These are phyloP conservation scores for Sphagnum fallax DNA, from an alignment of 228 moss, liverwort and hornwort genomes.

Conservation along the genomic window DNA sequence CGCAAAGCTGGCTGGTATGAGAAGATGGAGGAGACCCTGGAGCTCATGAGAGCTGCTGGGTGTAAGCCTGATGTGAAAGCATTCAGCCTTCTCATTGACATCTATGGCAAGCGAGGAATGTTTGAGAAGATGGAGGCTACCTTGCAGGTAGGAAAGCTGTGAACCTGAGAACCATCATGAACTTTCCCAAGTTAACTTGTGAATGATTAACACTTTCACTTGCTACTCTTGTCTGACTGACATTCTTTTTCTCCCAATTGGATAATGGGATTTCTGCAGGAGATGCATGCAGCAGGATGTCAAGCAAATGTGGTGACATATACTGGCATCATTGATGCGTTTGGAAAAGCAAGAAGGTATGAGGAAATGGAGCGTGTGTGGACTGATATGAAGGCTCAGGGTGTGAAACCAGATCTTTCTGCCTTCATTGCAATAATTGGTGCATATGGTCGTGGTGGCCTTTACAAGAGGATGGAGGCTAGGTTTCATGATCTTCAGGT, in stretches of 20 bases:
- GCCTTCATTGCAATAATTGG: slow-evolving; percentile 62
- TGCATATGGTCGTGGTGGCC: slow-evolving; percentile 65
- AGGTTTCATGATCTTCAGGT: slow-evolving; percentile 60
- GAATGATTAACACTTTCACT: too few species aligned
- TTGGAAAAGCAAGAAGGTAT: slow-evolving; percentile 60
- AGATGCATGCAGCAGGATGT: slow-evolving; percentile 67
- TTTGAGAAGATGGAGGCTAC: slow-evolving; percentile 77
- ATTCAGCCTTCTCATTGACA: slow-evolving; percentile 66
- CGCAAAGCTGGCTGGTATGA: slow-evolving; percentile 49
- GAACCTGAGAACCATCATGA: neutral
- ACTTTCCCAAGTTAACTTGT: too few species aligned
- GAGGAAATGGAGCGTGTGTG: slow-evolving; percentile 62
- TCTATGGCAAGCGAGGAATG: slow-evolving; percentile 67
- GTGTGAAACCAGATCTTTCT: slow-evolving; percentile 55
- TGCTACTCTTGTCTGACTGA: too few species aligned
- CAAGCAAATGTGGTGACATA: slow-evolving; percentile 68
- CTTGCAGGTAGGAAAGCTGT: slow-evolving; percentile 28
- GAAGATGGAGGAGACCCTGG: slow-evolving; percentile 58
- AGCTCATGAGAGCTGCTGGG: slow-evolving; percentile 45
- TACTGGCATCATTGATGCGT: slow-evolving; percentile 67
- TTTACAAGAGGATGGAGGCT: slow-evolving; percentile 67
- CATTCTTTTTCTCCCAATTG: too few species aligned
- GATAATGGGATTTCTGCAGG: slow-evolving; percentile 11
- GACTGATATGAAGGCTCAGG: slow-evolving; percentile 38
- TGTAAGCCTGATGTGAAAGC: slow-evolving; percentile 71